Conservation (phyloP, 2,329 filamentous ascomycete genomes). For the Cadophora sp. region DNA sequence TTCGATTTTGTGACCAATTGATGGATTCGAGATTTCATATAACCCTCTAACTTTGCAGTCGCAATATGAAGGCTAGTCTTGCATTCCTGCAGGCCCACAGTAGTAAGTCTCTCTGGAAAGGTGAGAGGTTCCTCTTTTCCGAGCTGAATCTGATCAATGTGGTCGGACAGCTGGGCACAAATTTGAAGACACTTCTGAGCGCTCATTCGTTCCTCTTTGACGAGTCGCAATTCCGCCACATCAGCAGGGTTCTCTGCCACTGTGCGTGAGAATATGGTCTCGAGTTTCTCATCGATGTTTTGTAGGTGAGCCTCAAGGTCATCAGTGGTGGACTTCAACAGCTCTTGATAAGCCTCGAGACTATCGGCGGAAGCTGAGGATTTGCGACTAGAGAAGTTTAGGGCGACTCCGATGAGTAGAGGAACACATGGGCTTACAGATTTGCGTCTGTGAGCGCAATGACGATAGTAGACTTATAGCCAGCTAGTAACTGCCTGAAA, state of each 20-base stretch:
- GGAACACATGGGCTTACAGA: conserved; percentile 45
- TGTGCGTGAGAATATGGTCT: conserved; percentile 34
- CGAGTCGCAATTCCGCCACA: conserved; percentile 40
- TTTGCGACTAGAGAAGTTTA: conserved; percentile 42
- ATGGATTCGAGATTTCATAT: conserved; percentile 44
- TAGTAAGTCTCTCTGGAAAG: conserved; percentile 43
- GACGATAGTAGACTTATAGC: conserved; percentile 51
- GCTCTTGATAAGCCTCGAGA: conserved; percentile 44
- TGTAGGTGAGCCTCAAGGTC: conserved; percentile 46
- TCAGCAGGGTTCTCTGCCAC: conserved; percentile 35
- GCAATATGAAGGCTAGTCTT: conserved; percentile 43
- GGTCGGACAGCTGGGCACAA: conserved; percentile 44
- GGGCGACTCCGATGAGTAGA: conserved; percentile 21
- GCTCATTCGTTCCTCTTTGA: conserved; percentile 46
- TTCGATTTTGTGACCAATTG: conserved; percentile 43
- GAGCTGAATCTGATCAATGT: conserved; percentile 42
- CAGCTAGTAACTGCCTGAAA: conserved; percentile 49
- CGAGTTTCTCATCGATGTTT: conserved; percentile 42
- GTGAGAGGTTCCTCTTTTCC: conserved; percentile 3
- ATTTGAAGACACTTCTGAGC: conserved; percentile 46
- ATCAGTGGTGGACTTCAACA: conserved; percentile 45
- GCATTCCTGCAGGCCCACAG: conserved; percentile 46
- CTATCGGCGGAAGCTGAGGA: conserved; percentile 43
- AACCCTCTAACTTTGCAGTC: conserved; percentile 42
- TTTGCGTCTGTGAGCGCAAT: conserved; percentile 50